Conservation (phyloP, 2,329 filamentous ascomycete species). For the Oidium heveae region DNA sequence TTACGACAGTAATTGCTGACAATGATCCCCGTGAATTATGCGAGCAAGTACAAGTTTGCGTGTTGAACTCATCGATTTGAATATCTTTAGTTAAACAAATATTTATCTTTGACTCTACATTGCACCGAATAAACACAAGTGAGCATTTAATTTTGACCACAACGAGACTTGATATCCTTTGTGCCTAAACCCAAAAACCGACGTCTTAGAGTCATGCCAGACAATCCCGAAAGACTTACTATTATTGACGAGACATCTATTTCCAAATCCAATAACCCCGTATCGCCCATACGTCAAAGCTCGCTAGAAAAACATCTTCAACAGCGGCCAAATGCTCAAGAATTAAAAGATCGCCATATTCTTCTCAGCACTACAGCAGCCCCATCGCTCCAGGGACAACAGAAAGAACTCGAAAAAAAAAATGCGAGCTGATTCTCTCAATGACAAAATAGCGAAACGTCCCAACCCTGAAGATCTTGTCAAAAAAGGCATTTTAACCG, state of each 20-base stretch:
- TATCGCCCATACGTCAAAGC: slow-evolving; percentile 26
- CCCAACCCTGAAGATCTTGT: slow-evolving; percentile 55
- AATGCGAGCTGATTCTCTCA: slow-evolving; percentile 68
- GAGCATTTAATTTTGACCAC: too few relatives aligned
- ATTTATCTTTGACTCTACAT: too few relatives aligned
- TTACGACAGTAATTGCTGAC: too few relatives aligned
- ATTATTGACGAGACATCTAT: neutral
- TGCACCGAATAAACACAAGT: too few relatives aligned
- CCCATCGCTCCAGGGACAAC: slow-evolving; percentile 49
- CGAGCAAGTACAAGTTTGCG: neutral
- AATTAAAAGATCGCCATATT: slow-evolving; percentile 44
- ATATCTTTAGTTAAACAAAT: too few relatives aligned
- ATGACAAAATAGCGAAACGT: slow-evolving; percentile 61
- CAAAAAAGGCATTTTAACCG: slow-evolving; percentile 50
- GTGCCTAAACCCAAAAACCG: neutral
- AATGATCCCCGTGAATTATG: neutral
- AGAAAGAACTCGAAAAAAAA: slow-evolving; percentile 62
- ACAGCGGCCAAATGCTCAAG: slow-evolving; percentile 38
- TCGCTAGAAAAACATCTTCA: slow-evolving; percentile 49
- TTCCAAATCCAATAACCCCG: neutral
- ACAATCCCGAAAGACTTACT: neutral
- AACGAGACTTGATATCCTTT: too few relatives aligned
- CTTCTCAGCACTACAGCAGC: slow-evolving; percentile 40
- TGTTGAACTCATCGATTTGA: too few relatives aligned
- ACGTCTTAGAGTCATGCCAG: neutral